phyloP scores from a whole-genome alignment of 2,329 filamentous ascomycete genomes.

The Hypocreales sp. region DNA sequence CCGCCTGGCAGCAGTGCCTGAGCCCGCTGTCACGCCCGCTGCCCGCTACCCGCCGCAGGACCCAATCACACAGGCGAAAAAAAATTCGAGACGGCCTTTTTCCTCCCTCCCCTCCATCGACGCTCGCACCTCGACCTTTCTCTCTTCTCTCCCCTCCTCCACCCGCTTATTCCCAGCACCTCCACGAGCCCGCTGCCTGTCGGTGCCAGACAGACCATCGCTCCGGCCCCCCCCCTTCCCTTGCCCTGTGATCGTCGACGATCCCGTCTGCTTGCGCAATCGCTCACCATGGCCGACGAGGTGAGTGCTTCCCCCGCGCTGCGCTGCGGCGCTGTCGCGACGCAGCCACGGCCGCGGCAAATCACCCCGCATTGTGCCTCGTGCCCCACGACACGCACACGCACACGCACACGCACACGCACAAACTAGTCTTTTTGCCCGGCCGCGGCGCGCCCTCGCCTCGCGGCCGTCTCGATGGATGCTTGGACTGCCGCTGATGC shows the following conservation, averaged over 20 bases:
- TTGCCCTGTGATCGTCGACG: conserved; percentile 7
- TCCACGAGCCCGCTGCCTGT: conserved; percentile 7
- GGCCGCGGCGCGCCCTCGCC: neutral
- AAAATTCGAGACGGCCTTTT: conserved; percentile 17
- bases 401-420: too few species aligned
- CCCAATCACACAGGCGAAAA: conserved; percentile 22
- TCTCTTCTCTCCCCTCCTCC: conserved; percentile 6
- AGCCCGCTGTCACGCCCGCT: conserved; percentile 1
- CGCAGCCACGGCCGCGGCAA: conserved; percentile 17
- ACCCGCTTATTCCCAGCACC: conserved; percentile 8
- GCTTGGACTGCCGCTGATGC: conserved; percentile 4
- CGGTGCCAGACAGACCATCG: conserved; percentile 5
- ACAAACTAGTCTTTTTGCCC: neutral
- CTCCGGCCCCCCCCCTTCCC: conserved; percentile 9
- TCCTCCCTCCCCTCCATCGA: conserved; percentile 12
- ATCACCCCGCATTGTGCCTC: conserved; percentile 31
- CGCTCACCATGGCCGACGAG: conserved; percentile 43
- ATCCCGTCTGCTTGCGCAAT: conserved; percentile 21
- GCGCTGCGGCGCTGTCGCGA: conserved; percentile 10
- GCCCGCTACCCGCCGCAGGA: neutral
- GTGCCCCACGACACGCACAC: conserved; percentile 19
- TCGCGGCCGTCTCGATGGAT: neutral
- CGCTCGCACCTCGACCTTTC: conserved; percentile 12
- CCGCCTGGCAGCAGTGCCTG: neutral
- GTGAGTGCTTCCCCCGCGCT: conserved; percentile 23